Evolutionary conservation across 495 filamentous ascomycete species (phyloP), one percentile per base, ranked within the genome.

Genomic region (Xylaria acuta): DNA sequence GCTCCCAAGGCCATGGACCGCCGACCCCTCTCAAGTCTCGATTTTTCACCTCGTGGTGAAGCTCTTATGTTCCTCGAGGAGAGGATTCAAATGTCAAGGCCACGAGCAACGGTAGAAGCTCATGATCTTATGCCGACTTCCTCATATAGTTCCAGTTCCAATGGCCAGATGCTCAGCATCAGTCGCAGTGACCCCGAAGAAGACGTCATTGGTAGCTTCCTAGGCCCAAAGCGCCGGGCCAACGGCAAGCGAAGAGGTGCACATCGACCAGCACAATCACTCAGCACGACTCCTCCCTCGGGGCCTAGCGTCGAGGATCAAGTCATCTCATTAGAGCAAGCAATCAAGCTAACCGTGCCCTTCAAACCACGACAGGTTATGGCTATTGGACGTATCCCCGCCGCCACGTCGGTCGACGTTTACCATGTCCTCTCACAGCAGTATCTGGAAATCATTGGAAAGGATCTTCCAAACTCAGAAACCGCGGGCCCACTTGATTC

Each of bases 1-100:
- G 89, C 92, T 9, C 88, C 91, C 25, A 91, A 93, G 76, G 88
- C 93, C n/a, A 87, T 94, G 63, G 92, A 94, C 75, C 86, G 88
- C n/a, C 87, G 89, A 59, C 84, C 87, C 41, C 82, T 93, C 16
- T 88, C 89, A n/a, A 87, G 84, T 41, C 84, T 92, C 74, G 82
- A 86, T 22, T 88, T 93, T 72, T 89, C 90, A 14, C 79, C 89
- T 36, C 81, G 75, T 27, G 90, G 91, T 27, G 89, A 92, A 38
- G 82, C 90, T 14, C 78, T 86, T 32, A 87, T 89, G 86, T 80
- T 88, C 22, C 80, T 89, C 0, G 86, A 89, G 65, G 85, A 88
- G 73, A 80, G 84, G 16, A 38, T 80, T 27, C 76, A 79, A 0
- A 63, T 80, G 0, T 73, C 81, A 22, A 85, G 84, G 38, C 80